Conservation (phyloP, 257 asterid genomes). For the Forsythia viridissima region DNA sequence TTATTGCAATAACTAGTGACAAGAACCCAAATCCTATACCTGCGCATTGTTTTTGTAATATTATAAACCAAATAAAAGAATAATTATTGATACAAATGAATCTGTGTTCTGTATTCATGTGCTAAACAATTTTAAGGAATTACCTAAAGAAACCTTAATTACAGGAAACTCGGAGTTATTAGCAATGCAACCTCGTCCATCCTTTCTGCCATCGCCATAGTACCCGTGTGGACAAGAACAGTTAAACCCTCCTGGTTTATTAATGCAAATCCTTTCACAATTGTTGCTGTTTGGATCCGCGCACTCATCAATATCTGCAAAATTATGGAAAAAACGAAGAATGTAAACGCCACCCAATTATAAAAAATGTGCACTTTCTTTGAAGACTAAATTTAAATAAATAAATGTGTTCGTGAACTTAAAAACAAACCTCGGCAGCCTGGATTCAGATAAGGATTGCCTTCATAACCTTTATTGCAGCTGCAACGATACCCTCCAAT, state of each 20-base stretch:
- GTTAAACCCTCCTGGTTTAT: slow-evolving; percentile 39
- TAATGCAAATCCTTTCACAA: slow-evolving; percentile 37
- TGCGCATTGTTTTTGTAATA: background rate
- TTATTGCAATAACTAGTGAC: background rate
- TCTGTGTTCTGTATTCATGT: too few species aligned
- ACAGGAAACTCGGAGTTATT: slow-evolving; percentile 47
- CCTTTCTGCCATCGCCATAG: slow-evolving; percentile 52
- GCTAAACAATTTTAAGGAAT: background rate
- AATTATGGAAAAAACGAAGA: background rate
- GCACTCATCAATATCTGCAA: slow-evolving; percentile 50
- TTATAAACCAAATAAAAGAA: too few species aligned
- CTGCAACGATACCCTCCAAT: slow-evolving; percentile 62
- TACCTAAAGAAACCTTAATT: slow-evolving; percentile 42
- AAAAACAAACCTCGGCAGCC: slow-evolving; percentile 64
- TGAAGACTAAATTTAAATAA: too few species aligned
- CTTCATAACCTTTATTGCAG: slow-evolving; percentile 52
- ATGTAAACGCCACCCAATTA: background rate
- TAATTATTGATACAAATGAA: too few species aligned
- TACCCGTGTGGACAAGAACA: slow-evolving; percentile 64
- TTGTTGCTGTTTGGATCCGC: slow-evolving; percentile 26
- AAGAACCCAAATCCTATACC: slow-evolving; percentile 4
- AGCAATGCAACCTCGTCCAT: slow-evolving; percentile 49
- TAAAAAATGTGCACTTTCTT: too few species aligned
- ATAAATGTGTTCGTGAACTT: too few species aligned
- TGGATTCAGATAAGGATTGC: slow-evolving; percentile 64